Evolutionary conservation across 176 grass and related monocot species (phyloP).

Genomic region (Musa acuminata): DNA sequence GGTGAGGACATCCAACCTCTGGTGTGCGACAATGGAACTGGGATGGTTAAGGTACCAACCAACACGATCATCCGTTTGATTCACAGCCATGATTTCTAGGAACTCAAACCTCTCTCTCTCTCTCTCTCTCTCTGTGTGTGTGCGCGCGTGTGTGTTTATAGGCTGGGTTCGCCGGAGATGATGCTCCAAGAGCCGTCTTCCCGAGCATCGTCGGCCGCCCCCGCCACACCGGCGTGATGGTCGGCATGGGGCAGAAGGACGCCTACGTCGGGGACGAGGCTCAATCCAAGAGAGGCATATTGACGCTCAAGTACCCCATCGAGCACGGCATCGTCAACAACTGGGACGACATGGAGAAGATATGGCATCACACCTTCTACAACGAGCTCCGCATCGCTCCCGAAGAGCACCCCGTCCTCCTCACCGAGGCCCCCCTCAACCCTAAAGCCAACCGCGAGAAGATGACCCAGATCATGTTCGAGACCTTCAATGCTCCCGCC

Average conservation of each 20-base stretch:
- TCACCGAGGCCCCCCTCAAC: constrained; percentile 67
- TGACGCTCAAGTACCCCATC: constrained; percentile 70
- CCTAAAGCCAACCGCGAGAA: constrained; percentile 73
- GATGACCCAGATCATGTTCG: constrained; percentile 84
- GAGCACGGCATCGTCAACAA: constrained; percentile 71
- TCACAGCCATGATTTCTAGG: not conserved
- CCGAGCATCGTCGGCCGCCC: constrained; percentile 55
- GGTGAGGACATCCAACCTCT: constrained; percentile 67
- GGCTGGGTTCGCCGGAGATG: constrained; percentile 61
- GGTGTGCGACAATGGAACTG: constrained; percentile 73
- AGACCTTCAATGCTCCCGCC: constrained; percentile 67
- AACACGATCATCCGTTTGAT: not conserved
- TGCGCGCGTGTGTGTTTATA: not conserved
- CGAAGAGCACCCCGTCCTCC: constrained; percentile 60
- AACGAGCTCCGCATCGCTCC: constrained; percentile 68
- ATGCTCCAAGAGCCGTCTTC: constrained; percentile 64
- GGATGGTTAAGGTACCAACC: constrained; percentile 55
- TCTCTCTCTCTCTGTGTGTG: not conserved
- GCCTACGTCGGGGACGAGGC: constrained; percentile 67
- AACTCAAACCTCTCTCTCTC: not conserved
- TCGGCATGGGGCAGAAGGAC: constrained; percentile 77
- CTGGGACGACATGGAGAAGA: constrained; percentile 87
- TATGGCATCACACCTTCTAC: constrained; percentile 83
- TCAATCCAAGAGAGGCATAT: constrained; percentile 65
- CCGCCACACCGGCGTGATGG: constrained; percentile 64